Evolutionary conservation across 805 yeast species (phyloP), one percentile per base, ranked within the genome.

Genomic region (Lachancea quebecensis): DNA sequence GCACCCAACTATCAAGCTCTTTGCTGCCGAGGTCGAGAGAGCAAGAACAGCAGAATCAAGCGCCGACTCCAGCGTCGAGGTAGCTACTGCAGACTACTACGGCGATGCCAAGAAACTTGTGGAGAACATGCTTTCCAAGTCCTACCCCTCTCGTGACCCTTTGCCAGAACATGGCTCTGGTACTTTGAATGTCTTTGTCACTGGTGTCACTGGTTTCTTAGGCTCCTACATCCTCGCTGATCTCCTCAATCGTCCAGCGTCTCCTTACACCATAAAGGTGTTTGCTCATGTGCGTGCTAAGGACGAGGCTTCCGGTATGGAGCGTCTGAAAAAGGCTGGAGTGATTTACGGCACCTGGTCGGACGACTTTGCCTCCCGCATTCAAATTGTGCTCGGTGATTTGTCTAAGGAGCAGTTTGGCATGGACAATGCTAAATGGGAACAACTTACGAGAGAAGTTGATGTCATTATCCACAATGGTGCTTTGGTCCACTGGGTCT

Each of bases 401-500:
- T 73, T 93, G 55, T 76, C 91, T 5, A 66, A 74, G 51, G 68
- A 74, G n/a, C 73, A 82, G 37, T 82, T 93, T 61, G 99, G 97
- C 0, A 58, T 87, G 43, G 53, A 67, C 14, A 72, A 73, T 31
- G 62, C 56, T 2, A 68, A 70, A 29, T 93, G 96, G 95, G 37
- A 53, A 1, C 40, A 57, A 7, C 73, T 93, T 48, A 68, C 79
- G 9, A 65, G 75, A 12, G 67, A 70, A 1, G 71, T 91, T 47
- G 99, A 95, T 64, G 82, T 82, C 3, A 81, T 93, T 42, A 78
- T 93, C 50, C 99, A 93, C 66, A 93, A 93, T 56, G 99, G 98
- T 71, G 99, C 99, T 14, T 73, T 90, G 50, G 99, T 93, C 33
- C 99, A 93, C 65, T 93, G 99, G 99, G 96, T 90, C 2, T 93